phyloP scores from a whole-genome alignment of 2,329 filamentous ascomycete species.

The Trichoderma citrinoviride region DNA sequence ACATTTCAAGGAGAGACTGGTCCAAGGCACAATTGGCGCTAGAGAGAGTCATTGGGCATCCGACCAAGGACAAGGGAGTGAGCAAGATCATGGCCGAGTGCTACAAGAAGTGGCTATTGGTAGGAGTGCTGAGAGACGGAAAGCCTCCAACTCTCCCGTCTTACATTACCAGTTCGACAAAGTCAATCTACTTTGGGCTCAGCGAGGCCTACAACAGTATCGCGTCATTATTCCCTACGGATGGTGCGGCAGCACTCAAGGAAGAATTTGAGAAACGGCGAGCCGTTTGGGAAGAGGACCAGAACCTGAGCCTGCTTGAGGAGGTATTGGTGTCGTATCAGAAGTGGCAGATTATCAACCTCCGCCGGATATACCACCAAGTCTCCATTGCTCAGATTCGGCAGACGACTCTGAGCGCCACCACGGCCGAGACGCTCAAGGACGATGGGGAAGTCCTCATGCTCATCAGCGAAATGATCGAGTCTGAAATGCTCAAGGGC shows the following conservation, averaged over 20 bases:
- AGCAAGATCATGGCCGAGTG: conserved; percentile 83
- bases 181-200: conserved; percentile 56
- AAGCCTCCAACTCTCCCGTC: conserved; percentile 54
- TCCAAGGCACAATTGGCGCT: conserved; percentile 59
- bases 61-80: conserved; percentile 58
- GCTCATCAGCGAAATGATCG: conserved; percentile 56
- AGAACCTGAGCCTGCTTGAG: conserved; percentile 67
- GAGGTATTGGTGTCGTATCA: conserved; percentile 70
- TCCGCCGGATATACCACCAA: conserved; percentile 68
- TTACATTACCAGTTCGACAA: conserved; percentile 51
- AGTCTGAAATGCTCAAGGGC: conserved; percentile 51
- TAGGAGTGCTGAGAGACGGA: conserved; percentile 70
- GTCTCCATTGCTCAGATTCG: conserved; percentile 55
- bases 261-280: conserved; percentile 59
- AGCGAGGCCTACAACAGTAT: conserved; percentile 70
- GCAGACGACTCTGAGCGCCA: conserved; percentile 50
- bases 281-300: conserved; percentile 65
- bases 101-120: conserved; percentile 87
- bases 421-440: conserved; percentile 46
- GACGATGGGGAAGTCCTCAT: conserved; percentile 44
- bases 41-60: conserved; percentile 64
- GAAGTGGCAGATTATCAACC: conserved; percentile 69
- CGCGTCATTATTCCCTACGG: conserved; percentile 63
- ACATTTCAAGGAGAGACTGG: conserved; percentile 62
- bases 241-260: conserved; percentile 55